Base-by-base conservation (phyloP, 805 yeast genomes). In the Groenewaldozyma tartarivorans region DNA sequence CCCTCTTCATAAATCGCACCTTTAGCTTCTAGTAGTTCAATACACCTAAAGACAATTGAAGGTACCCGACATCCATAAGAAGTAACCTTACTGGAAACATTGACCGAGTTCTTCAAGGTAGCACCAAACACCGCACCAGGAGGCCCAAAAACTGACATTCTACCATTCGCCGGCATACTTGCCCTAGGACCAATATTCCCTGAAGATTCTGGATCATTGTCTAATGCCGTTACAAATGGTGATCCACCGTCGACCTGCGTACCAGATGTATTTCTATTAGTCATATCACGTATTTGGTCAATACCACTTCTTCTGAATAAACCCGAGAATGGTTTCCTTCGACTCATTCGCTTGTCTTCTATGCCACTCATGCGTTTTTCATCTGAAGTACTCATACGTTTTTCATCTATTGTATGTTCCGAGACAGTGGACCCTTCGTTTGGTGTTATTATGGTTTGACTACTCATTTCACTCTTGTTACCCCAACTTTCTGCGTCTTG, bases 1-100 rank as follows among this genome's bases (percentile, higher is more conserved):
- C 98, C 98, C 54, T 87, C 95, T 58, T 85, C 92, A 46, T 73
- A 73, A n/a, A 79, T 66, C 0, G 94, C 95, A 18, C 79, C 76
- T 20, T 78, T 72, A 30, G 67, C 69, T 38, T 71, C 69, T 38
- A 90, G 66, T 49, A 71, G 83, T 42, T 75, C 81, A 26, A 88
- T 54, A 54, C 95, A 86, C 45, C 94, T 64, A 51, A 65, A 81
- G 15, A 85, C 74, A 5, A 90, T 77, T 32, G 87, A 76, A 1
- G 98, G 96, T 16, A 81, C 68, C 13, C 66, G 61, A 5, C 57
- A 58, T 26, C 64, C 67, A 17, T 72, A 69, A 24, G 29, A 24
- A 43, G 63, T 56, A 52, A 71, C 47, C 26, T 61, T 57, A 38
- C 72, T 65, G 2, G 88, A 79, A 22, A 77, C 51, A 16, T 66